Base-by-base conservation (phyloP, 1,139 yeast species). In the Yarrowia galli region DNA sequence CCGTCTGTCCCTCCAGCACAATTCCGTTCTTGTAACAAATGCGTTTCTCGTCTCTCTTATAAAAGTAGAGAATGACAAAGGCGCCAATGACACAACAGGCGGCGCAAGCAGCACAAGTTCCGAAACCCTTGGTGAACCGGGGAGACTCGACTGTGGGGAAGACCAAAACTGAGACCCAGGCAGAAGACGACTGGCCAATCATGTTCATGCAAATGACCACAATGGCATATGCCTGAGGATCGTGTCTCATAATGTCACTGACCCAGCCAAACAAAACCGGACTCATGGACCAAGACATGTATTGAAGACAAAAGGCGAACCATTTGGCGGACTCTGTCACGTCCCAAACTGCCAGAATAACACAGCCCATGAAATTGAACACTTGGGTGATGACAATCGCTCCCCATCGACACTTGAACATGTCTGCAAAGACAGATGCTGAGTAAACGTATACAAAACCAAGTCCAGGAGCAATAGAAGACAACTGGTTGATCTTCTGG, bases 61-160 rank as follows among this genome's bases (percentile, higher is more conserved):
- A 87, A 69, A 85, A 80, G 73, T 79, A 84, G 71, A 87, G 80
- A 12, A 85, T 88, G 10, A 85, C 79, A 64, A 84, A 76, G 0
- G 88, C 83, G 87, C 88, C 84, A 5, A 82, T 67, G 71, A 87
- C 82, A n/a, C 83, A 77, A 46, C 81, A 80, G 2, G 87, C 87
- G 71, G 83, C 78, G 42, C 83, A 72, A 13, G 89, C 87, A 10
- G 88, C 84, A 73, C 82, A 86, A 1, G 81, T 75, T 2, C 80
- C 75, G 73, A 78, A 86, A 67, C 89, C 89, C 71, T 79, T 82
- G 56, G 78, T 76, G 74, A 75, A 86, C 61, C 84, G 74, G 32
- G 89, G 89, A 2, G 84, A 81, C 42, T 85, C 86, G 4, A 75
- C 79, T 0, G 89, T 85, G 49, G 80, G 81, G 80, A 87, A 87